Conservation (phyloP, 1,139 yeast genomes). For the Pichia sp. region DNA sequence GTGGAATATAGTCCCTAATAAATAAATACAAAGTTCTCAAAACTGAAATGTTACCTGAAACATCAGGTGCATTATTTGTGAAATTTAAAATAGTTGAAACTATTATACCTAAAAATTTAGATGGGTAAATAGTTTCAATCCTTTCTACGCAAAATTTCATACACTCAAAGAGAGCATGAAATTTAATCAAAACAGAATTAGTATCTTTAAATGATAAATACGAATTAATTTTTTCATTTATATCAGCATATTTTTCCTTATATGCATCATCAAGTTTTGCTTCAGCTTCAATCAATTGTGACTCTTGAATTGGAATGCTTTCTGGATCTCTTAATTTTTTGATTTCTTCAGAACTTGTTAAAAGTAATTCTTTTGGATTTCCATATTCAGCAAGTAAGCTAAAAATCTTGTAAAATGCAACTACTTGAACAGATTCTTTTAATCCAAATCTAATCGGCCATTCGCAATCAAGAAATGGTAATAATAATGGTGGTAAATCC, state of each 20-base stretch:
- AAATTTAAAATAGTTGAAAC: slow-evolving; percentile 50
- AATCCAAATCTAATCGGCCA: slow-evolving; percentile 20
- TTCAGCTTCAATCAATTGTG: neutral
- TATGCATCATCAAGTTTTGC: neutral
- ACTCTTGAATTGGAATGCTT: slow-evolving; percentile 14
- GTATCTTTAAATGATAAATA: slow-evolving; percentile 2
- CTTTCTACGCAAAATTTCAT: slow-evolving; percentile 45
- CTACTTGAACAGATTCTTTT: slow-evolving; percentile 19
- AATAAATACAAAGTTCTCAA: slow-evolving; percentile 58
- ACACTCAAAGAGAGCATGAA: slow-evolving; percentile 60
- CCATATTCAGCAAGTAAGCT: slow-evolving; percentile 57
- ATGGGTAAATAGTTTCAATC: slow-evolving; percentile 64
- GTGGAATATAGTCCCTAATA: slow-evolving; percentile 56
- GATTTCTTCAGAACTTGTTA: slow-evolving; percentile 62
- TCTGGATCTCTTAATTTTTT: slow-evolving; percentile 29
- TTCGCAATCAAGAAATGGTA: slow-evolving; percentile 37
- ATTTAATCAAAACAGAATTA: slow-evolving; percentile 35
- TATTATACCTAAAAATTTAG: slow-evolving; percentile 66
- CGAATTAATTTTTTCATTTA: neutral
- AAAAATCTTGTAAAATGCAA: slow-evolving; percentile 43
- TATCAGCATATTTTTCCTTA: neutral
- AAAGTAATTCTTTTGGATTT: slow-evolving; percentile 70
- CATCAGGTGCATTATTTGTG: slow-evolving; percentile 31
- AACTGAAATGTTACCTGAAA: slow-evolving; percentile 37
- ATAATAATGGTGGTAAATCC: slow-evolving; percentile 70